Evolutionary conservation across 108 stramenopile species (phyloP).

Genomic region (Fistulifera pelliculosa): DNA sequence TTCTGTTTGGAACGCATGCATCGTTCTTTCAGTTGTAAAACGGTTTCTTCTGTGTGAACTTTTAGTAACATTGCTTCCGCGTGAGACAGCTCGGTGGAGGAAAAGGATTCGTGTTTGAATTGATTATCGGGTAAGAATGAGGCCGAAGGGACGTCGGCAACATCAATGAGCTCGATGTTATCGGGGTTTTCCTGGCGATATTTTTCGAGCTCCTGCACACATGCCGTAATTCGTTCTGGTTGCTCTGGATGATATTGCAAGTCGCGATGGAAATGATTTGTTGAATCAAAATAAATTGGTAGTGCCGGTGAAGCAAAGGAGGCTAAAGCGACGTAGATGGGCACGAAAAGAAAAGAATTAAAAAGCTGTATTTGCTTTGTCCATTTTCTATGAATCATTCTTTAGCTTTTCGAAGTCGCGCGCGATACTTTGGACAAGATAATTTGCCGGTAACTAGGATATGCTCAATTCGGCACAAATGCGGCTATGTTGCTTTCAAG

Average conservation of each 20-base stretch:
- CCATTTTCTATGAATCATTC: too few relatives aligned
- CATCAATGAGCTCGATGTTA: conserved; percentile 16
- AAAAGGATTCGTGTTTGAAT: conserved; percentile 10
- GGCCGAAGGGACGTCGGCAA: conserved; percentile 1
- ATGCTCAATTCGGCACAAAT: too few relatives aligned
- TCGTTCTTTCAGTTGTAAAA: conserved; percentile 20
- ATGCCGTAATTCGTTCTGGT: conserved; percentile 30
- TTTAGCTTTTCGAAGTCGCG: too few relatives aligned
- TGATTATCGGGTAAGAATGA: not conserved
- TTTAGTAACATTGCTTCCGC: conserved; percentile 24
- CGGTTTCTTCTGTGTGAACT: conserved; percentile 22
- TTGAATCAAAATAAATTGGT: conserved; percentile 38
- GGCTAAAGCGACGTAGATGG: too few relatives aligned
- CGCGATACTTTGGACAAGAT: too few relatives aligned
- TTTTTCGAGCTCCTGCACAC: conserved; percentile 17
- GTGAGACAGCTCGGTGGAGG: conserved; percentile 21
- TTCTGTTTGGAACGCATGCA: conserved; percentile 19
- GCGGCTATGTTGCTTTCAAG: too few relatives aligned
- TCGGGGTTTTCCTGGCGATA: not conserved
- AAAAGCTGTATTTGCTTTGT: too few relatives aligned
- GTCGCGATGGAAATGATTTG: conserved; percentile 33
- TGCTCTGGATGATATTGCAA: conserved; percentile 40
- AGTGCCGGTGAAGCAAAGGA: not conserved
- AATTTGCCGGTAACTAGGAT: too few relatives aligned
- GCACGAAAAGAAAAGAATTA: too few relatives aligned